Conservation (phyloP, 768 basidiomycete genomes). For the Russula compacta region DNA sequence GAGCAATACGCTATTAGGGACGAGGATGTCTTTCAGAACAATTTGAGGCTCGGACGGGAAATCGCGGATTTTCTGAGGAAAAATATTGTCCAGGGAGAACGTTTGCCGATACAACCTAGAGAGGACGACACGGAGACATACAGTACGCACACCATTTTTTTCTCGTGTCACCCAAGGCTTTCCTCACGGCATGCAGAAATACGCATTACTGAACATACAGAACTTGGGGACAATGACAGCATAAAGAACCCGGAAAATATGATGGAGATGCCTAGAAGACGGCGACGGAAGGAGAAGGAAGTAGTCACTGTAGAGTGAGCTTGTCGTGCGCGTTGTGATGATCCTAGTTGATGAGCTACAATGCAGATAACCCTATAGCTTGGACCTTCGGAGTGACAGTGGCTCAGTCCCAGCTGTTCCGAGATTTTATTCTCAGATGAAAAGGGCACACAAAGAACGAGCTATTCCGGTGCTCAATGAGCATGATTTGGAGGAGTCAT, state of each 20-base stretch:
- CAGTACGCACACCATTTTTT: conserved; percentile 36
- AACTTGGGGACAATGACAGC: conserved; percentile 76
- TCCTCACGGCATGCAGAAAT: conserved; percentile 39
- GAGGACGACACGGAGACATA: conserved; percentile 40
- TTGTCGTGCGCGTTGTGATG: neutral
- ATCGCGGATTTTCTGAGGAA: conserved; percentile 63
- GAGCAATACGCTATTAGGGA: conserved; percentile 36
- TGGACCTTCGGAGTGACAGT: conserved; percentile 10
- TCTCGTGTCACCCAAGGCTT: neutral
- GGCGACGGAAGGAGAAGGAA: conserved; percentile 14
- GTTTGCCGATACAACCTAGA: conserved; percentile 30
- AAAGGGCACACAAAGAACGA: conserved; percentile 57
- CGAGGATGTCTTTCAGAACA: conserved; percentile 40
- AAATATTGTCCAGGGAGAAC: conserved; percentile 80
- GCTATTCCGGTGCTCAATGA: conserved; percentile 60
- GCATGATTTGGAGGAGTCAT: conserved; percentile 76
- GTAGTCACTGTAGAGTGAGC: conserved; percentile 7
- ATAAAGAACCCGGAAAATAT: conserved; percentile 53
- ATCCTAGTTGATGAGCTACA: conserved; percentile 8
- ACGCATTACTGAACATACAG: conserved; percentile 69
- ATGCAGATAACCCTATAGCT: conserved; percentile 23
- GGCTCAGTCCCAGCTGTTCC: conserved; percentile 19
- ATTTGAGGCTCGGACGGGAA: conserved; percentile 54
- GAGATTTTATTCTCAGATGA: conserved; percentile 60
- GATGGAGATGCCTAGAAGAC: conserved; percentile 39